Percentiles rank a stretch among this genome's conserved stretches.
Evolutionary conservation across 148 eudicot genomes (phyloP).

Genomic region (Camellia sinensis): DNA sequence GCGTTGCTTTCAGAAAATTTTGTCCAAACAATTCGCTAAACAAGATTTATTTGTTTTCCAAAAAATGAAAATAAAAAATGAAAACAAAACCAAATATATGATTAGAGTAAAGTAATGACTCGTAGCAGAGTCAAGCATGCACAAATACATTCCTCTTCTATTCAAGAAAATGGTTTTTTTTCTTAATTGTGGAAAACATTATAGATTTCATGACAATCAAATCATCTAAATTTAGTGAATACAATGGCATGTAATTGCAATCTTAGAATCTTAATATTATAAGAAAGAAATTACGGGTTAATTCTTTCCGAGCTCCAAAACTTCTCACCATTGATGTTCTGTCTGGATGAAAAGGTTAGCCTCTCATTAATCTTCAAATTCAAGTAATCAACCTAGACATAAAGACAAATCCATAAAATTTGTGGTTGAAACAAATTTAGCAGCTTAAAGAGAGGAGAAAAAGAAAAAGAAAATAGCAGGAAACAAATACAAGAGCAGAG

Average conservation of each 20-base stretch:
- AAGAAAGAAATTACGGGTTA: constrained; percentile 38
- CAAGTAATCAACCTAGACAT: constrained; percentile 74
- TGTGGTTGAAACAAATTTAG: too few relatives aligned
- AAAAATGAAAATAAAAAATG: too few relatives aligned
- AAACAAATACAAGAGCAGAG: not conserved
- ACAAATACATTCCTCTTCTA: not conserved
- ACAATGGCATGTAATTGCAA: not conserved
- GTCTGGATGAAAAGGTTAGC: constrained; percentile 35
- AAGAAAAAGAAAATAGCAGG: not conserved
- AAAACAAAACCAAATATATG: too few relatives aligned
- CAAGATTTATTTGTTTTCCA: too few relatives aligned
- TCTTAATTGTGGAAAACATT: not conserved
- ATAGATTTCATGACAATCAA: not conserved
- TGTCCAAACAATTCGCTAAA: too few relatives aligned
- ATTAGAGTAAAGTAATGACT: too few relatives aligned
- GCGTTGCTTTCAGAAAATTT: too few relatives aligned
- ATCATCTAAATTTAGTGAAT: too few relatives aligned
- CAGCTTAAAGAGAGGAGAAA: too few relatives aligned
- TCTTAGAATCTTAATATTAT: not conserved
- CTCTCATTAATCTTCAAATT: constrained; percentile 71
- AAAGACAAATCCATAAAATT: not conserved
- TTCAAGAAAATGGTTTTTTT: not conserved
- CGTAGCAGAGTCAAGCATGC: not conserved
- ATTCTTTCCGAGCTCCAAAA: constrained; percentile 52
- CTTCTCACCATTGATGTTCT: constrained; percentile 39